Evolutionary conservation across 2,329 filamentous ascomycete genomes (phyloP).

Genomic region (Pseudomassariella vexata): DNA sequence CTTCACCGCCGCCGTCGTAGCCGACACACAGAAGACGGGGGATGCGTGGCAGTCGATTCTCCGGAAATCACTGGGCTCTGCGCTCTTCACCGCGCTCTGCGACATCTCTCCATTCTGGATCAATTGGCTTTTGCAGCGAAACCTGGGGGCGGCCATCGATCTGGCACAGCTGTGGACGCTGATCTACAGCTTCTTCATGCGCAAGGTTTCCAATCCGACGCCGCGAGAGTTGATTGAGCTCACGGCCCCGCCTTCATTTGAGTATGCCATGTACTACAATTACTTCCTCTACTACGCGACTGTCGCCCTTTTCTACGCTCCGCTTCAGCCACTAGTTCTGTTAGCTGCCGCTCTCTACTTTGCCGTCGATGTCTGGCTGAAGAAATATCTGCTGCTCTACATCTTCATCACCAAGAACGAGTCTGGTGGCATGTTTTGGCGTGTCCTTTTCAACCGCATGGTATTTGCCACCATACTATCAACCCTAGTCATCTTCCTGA

Average conservation of each 20-base stretch:
- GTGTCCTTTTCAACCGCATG: slow-evolving; percentile 86
- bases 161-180: slow-evolving; percentile 83
- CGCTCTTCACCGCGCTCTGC: slow-evolving; percentile 71
- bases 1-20: slow-evolving; percentile 62
- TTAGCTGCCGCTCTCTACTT: slow-evolving; percentile 89
- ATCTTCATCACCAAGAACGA: slow-evolving; percentile 96
- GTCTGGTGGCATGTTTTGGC: slow-evolving; percentile 90
- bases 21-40: slow-evolving; percentile 43
- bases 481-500: slow-evolving; percentile 71
- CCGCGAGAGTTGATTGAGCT: slow-evolving; percentile 83
- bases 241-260: slow-evolving; percentile 86
- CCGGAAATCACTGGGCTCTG: slow-evolving; percentile 54
- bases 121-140: slow-evolving; percentile 86
- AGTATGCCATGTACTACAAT: slow-evolving; percentile 96
- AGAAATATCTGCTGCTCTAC: slow-evolving; percentile 93
- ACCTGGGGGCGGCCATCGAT: slow-evolving; percentile 89
- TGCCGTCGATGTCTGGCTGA: slow-evolving; percentile 76
- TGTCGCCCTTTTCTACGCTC: slow-evolving; percentile 77
- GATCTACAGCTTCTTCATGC: slow-evolving; percentile 75
- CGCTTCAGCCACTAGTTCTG: slow-evolving; percentile 81
- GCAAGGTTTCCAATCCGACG: slow-evolving; percentile 81
- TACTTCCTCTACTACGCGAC: slow-evolving; percentile 95
- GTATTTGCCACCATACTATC: slow-evolving; percentile 75
- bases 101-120: slow-evolving; percentile 88
- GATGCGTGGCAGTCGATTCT: slow-evolving; percentile 66